Evolutionary conservation across 2,329 filamentous ascomycete genomes (phyloP).

Genomic region (Capronia epimyces): DNA sequence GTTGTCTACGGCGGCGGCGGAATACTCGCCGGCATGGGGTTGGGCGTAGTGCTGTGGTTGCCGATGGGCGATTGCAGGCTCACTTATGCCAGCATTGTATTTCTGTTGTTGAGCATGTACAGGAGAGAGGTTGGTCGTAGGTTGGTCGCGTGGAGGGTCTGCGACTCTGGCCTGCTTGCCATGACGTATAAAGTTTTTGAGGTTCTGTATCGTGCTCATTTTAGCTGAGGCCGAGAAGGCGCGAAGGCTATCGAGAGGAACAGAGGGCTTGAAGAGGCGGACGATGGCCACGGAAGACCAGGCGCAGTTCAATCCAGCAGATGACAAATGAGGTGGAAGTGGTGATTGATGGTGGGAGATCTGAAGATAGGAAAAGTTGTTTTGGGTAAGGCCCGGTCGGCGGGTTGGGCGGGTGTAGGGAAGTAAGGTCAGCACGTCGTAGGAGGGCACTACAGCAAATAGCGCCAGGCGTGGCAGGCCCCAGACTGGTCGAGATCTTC

Average conservation of each 20-base stretch:
- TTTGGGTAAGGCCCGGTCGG: not conserved
- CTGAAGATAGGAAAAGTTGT: not conserved
- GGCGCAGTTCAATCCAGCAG: not conserved
- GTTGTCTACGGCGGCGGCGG: constrained; percentile 54
- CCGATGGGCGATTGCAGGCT: constrained; percentile 57
- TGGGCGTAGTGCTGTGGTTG: constrained; percentile 36
- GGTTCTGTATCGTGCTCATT: constrained; percentile 76
- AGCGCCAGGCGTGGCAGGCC: not conserved
- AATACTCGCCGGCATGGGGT: constrained; percentile 55
- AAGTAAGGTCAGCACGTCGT: no score
- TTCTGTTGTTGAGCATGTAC: constrained; percentile 61
- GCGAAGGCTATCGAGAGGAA: not conserved
- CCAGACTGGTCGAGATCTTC: constrained; percentile 1
- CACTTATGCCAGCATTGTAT: constrained; percentile 49
- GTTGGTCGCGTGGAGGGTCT: constrained; percentile 54
- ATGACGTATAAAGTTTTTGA: constrained; percentile 97
- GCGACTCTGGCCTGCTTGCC: constrained; percentile 84
- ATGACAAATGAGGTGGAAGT: constrained; percentile 5
- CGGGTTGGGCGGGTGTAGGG: not conserved
- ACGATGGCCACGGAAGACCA: no score
- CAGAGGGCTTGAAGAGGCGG: not conserved
- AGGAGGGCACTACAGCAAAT: no score
- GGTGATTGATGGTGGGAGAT: not conserved
- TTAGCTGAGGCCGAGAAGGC: constrained; percentile 11
- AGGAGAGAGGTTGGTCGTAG: constrained; percentile 58